Evolutionary conservation across 176 grass and related monocot genomes (phyloP), one percentile per base, ranked within the genome.

Genomic region (Eragrostis nindensis): DNA sequence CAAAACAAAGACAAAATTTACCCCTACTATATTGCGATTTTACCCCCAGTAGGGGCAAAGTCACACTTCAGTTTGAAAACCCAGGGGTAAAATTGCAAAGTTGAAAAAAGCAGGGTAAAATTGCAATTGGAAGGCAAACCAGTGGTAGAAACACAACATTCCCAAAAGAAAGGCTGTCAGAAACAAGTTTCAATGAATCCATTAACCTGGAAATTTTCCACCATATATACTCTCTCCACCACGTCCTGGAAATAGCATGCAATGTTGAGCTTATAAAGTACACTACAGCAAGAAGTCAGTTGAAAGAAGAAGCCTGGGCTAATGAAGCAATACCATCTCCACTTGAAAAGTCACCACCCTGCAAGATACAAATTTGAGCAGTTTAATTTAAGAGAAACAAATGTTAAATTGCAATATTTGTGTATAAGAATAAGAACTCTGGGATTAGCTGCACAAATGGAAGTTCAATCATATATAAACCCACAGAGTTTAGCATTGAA

Each of bases 221-320:
- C 92, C 92, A 91, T 94, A 94, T 69, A 91, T 89, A 69, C 92
- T 94, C 73, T 94, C 92, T 66, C 92, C 92, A 86, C 92, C 92
- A 84, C 80, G 59, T 86, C 92, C 92, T 94, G 92, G 92, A 94
- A 94, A 94, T 79, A 94, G 83, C 80, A 94, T 71, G 81, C 75
- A 91, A 86, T 2, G 45, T 91, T 84, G 86, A 88, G 86, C 88
- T 88, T 84, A 81, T 70, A 81, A 88, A 79, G 76, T 91, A 83
- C 81, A 94, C 73, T 78, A 91, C 77, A 94, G 61, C 85, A 91
- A 94, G 76, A 91, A 86, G 86, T 89, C 80, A 94, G 75, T 86
- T 91, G 80, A 91, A 94, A 94, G 88, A 89, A 91, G 92, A 84
- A 89, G 92, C 92, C 86, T 91, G 92, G 62, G 73, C 76, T 89